Base-by-base conservation (phyloP, 2,329 filamentous ascomycete genomes). In the Xylariaceae sp. region DNA sequence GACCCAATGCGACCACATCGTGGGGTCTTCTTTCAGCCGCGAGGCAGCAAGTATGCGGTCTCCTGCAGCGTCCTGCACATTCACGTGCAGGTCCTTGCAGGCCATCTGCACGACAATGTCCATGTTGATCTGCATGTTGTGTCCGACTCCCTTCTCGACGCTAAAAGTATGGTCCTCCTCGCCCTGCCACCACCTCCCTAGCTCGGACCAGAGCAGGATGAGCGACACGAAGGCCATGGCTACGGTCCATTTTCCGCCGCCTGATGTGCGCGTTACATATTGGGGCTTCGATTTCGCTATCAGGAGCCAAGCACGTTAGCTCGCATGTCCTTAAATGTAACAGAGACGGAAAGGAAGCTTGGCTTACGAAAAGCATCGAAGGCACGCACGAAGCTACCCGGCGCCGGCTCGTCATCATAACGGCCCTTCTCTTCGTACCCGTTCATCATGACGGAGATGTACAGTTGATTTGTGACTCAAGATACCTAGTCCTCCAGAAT, bases 301-400 rank as follows among this genome's bases (percentile, higher is more conserved):
- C 55, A 20, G 37, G 37, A 47, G 24, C 26, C 33, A 42, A 13
- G 2, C 3, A 50, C 6, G 61, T 70, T 54, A 68, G 67, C 50
- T 43, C 37, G 15, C 39, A 32, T n/a, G 26, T 29, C 27, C 20
- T 27, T 36, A 5, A 41, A 11, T 58, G 65, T 49, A 67, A 61
- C 43, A 30, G 32, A 23, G 9, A 27, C 4, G 15, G 9, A 45
- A 16, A 35, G 11, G 35, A 20, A 43, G 43, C 11, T 3, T 45
- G 36, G 21, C 89, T 70, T 83, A 96, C 92, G 93, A 73, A 99
- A 99, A 62, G 92, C 93, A 78, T 99, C 94, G 74, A 99, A 99
- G 55, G 93, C 92, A 73, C 87, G 87, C 67, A 96, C 84, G 53
- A 87, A 82, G 72, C 75, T 79, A 50, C 83, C 81, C 52, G 79